A percentile compares a stretch with the other conserved stretches of the same genome.
Conservation (phyloP, 2,329 filamentous ascomycete genomes). For the Pyricularia sp. region DNA sequence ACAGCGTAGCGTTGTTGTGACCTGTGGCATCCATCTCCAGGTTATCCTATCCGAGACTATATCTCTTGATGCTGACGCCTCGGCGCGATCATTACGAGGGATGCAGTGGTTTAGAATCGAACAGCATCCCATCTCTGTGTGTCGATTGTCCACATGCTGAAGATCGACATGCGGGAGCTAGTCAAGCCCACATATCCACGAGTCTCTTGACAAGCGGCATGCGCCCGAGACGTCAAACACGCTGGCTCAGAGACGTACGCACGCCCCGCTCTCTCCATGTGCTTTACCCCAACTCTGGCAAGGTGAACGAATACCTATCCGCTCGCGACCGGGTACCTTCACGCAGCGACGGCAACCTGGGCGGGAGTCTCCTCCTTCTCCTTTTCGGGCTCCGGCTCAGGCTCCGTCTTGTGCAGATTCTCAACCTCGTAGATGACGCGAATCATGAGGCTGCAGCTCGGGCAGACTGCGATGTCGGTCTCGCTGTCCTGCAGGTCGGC, state of each 20-base stretch:
- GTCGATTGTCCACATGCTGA: not conserved
- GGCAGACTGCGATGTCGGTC: conserved; percentile 86
- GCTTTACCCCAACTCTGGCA: not conserved
- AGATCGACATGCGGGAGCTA: not conserved
- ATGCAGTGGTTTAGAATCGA: not conserved
- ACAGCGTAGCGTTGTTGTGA: not conserved
- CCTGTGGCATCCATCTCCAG: not conserved
- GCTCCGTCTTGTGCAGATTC: conserved; percentile 18
- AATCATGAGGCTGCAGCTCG: conserved; percentile 96
- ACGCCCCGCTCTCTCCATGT: not conserved
- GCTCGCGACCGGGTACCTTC: conserved; percentile 2
- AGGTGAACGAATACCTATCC: not conserved
- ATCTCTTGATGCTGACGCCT: not conserved
- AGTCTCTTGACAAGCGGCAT: not conserved
- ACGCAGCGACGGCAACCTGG: conserved; percentile 31
- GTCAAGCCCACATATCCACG: not conserved
- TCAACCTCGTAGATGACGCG: conserved; percentile 85
- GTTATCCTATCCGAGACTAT: not conserved
- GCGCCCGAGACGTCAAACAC: not conserved
- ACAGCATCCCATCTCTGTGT: not conserved
- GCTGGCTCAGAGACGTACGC: not conserved
- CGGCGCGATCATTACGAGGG: not conserved
- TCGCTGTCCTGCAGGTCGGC: conserved; percentile 78
- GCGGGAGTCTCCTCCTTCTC: conserved; percentile 18
- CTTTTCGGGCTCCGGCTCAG: conserved; percentile 18